Evolutionary conservation across 306 rosid species (phyloP), one percentile per base, ranked within the genome.

Genomic region (Pterocarpus macrocarpus): DNA sequence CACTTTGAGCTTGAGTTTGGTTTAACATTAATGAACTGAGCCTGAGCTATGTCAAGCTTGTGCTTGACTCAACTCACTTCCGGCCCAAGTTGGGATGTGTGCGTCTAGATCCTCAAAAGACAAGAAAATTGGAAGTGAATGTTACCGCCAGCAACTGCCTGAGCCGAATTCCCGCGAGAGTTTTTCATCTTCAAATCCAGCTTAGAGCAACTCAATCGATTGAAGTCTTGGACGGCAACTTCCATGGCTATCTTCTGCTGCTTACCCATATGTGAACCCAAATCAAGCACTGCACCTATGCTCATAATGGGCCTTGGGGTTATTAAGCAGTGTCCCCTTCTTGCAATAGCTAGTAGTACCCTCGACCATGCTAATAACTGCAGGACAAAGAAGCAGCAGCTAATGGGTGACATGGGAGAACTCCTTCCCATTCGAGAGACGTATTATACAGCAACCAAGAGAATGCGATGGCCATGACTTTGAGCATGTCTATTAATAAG

Each of bases 181-280:
- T 69, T 34, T 13, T n/a, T 55, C 3, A 75, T 33, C 53, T 80
- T 10, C 58, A 80, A 69, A 43, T 41, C 43, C 34, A 80, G 56
- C 14, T 74, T 41, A 9, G 73, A 73, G 16, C 73, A 59, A 14
- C 5, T 68, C 1, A 43, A 34, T 34, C 50, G 6, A 34, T 88
- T 90, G 83, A 85, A 73, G 38, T 71, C 80, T 70, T 61, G 83
- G 13, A 78, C 83, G 63, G 90, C 89, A 63, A 90, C 74, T 76
- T 88, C 79, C 88, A 88, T 88, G 80, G 88, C 85, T 59, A 63
- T 62, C 83, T 77, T 85, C 49, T 88, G 87, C 7, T 90, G 87
- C 5, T 62, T 87, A 1, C 90, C 92, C 35, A 87, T 76, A 8
- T 16, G 85, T 55, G 90, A 81, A 63, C 9, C 63, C 16, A 81